These are phyloP conservation scores for Triglochin maritima DNA, from an alignment of 106 monocot species.

Conservation along the genomic window DNA sequence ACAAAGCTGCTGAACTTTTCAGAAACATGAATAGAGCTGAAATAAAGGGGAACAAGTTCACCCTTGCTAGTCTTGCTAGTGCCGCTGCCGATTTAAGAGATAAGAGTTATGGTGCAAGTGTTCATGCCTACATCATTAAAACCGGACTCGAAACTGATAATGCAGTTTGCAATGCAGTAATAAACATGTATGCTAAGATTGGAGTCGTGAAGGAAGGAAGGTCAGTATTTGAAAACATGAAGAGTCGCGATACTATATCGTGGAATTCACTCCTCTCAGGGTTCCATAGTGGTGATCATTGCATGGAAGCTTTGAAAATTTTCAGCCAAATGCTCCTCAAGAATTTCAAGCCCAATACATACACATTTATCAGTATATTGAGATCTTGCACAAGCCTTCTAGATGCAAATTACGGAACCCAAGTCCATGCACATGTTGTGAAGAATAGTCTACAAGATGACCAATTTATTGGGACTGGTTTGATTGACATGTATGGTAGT, in stretches of 20 bases:
- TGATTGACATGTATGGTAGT: conserved; percentile 35
- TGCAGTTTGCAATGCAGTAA: conserved; percentile 21
- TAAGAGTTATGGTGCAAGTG: conserved; percentile 3
- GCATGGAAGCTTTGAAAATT: conserved; percentile 13
- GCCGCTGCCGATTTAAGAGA: conserved; percentile 17
- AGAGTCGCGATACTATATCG: conserved; percentile 21
- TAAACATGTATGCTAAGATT: conserved; percentile 25
- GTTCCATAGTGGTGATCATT: conserved; percentile 23
- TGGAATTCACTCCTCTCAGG: conserved; percentile 48
- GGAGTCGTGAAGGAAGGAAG: conserved; percentile 27
- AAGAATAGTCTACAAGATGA: conserved; percentile 19
- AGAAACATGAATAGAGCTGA: conserved; percentile 10
- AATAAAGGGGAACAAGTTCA: conserved; percentile 22
- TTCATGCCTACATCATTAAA: conserved; percentile 26
- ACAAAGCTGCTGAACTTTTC: conserved; percentile 30
- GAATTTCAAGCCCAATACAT: conserved; percentile 18
- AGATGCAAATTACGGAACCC: conserved; percentile 8
- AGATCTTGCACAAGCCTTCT: conserved; percentile 24
- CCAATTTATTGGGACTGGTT: conserved; percentile 9
- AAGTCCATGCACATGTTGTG: conserved; percentile 30
- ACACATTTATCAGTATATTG: conserved; percentile 24
- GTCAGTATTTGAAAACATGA: conserved; percentile 15
- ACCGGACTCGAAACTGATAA: conserved; percentile 16
- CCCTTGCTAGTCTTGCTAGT: conserved; percentile 21
- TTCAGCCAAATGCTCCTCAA: conserved; percentile 32